These are phyloP conservation scores for Picochlorum sp. DNA, from an alignment of 139 green algal genomes.

Conservation along the genomic window DNA sequence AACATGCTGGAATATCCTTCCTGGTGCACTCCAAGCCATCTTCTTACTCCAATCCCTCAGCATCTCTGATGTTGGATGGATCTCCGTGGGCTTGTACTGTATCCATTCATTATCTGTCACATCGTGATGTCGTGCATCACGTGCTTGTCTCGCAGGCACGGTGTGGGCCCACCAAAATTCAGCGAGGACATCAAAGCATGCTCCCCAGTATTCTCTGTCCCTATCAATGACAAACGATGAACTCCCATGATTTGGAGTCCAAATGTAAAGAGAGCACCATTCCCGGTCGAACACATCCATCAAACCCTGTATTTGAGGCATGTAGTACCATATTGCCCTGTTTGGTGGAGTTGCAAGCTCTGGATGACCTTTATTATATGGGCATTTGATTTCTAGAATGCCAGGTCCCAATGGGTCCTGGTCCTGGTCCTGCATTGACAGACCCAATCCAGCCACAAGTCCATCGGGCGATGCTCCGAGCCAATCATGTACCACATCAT, in stretches of 20 bases:
- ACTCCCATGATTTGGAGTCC: conserved; percentile 40
- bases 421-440: not conserved
- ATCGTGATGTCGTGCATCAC: conserved; percentile 1
- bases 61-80: conserved; percentile 1
- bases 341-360: conserved; percentile 23
- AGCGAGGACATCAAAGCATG: conserved; percentile 45
- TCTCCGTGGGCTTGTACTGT: not conserved
- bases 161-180: conserved; percentile 63
- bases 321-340: conserved; percentile 56
- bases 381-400: conserved; percentile 70
- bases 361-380: conserved; percentile 50
- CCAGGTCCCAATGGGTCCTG: conserved; percentile 17
- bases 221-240: conserved; percentile 52
- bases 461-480: conserved; percentile 60
- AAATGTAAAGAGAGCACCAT: conserved; percentile 52
- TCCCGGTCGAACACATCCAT: conserved; percentile 65
- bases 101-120: not conserved
- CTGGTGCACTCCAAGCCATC: conserved; percentile 20
- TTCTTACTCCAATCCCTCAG: conserved; percentile 32
- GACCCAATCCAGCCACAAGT: conserved; percentile 30
- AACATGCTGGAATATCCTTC: conserved; percentile 13
- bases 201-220: conserved; percentile 58
- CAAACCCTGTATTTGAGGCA: conserved; percentile 60
- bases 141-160: conserved; percentile 36
- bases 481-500: conserved; percentile 51